Conservation (phyloP, 495 filamentous ascomycete species). For the Tuber umbilicatum region DNA sequence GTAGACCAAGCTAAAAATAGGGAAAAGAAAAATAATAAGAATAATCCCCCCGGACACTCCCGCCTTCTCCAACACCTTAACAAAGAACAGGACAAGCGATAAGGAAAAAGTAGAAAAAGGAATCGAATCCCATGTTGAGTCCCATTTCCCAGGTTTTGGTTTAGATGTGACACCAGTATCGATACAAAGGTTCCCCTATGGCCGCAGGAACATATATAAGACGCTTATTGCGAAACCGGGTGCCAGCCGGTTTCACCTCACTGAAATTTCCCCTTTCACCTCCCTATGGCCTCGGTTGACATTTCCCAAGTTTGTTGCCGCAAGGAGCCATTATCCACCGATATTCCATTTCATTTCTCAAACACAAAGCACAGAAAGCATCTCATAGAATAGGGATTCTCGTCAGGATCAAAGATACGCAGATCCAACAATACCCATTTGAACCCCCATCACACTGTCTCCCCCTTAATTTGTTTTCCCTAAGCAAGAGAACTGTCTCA, state of each 20-base stretch:
- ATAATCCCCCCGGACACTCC: neutral
- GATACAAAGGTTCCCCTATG: neutral
- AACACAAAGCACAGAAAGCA: conserved; percentile 40
- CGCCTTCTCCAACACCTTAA: neutral
- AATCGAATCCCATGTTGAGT: neutral
- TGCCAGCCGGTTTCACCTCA: conserved; percentile 5
- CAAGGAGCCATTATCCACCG: conserved; percentile 38
- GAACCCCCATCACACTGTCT: conserved; percentile 37
- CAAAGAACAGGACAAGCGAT: neutral
- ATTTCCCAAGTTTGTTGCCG: conserved; percentile 23
- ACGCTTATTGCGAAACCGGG: conserved; percentile 1
- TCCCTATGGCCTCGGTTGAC: neutral
- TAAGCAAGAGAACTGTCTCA: conserved; percentile 39
- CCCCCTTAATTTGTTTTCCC: conserved; percentile 37
- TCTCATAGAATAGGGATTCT: conserved; percentile 37
- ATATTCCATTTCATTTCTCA: conserved; percentile 41
- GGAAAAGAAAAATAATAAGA: neutral
- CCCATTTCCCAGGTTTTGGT: neutral
- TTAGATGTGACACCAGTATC: conserved; percentile 4
- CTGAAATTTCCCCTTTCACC: neutral
- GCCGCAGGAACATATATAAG: conserved; percentile 4
- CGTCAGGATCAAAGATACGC: conserved; percentile 38
- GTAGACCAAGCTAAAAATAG: neutral
- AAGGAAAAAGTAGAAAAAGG: neutral
- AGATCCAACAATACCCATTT: conserved; percentile 37